Conservation (phyloP, 306 rosid species). For the Quercus bicolor region DNA sequence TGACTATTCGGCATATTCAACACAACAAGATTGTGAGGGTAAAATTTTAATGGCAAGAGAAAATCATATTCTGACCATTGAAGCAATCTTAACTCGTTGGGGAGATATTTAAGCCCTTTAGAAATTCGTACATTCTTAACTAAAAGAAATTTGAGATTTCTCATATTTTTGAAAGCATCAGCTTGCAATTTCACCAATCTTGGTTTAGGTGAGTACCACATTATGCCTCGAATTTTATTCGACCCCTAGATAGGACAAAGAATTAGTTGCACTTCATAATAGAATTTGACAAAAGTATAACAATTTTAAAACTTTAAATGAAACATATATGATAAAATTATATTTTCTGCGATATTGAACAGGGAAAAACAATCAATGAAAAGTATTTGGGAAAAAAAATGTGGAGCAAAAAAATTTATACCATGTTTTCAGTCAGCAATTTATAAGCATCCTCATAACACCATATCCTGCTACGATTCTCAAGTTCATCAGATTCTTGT, state of each 20-base stretch:
- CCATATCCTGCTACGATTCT: slow-evolving; percentile 19
- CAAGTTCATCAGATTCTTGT: background rate
- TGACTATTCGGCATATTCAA: background rate
- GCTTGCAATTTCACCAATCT: slow-evolving; percentile 7
- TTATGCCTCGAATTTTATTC: background rate
- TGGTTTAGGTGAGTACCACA: background rate
- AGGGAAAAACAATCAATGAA: no score
- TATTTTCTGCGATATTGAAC: no score
- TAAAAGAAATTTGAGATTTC: slow-evolving; percentile 10
- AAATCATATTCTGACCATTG: slow-evolving; percentile 3
- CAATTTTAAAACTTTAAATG: no score
- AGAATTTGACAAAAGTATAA: no score
- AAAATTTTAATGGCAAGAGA: background rate
- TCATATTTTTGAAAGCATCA: slow-evolving; percentile 16
- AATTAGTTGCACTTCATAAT: background rate
- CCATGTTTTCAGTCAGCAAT: slow-evolving; percentile 6
- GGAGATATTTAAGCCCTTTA: background rate
- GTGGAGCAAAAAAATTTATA: background rate
- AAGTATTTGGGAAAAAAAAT: no score
- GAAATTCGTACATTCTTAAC: slow-evolving; percentile 5
- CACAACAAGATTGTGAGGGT: no score
- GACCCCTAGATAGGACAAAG: background rate
- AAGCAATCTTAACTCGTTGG: slow-evolving; percentile 8
- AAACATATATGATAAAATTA: no score
- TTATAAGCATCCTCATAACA: background rate